Evolutionary conservation across 164 flowering plant genomes (phyloP), one percentile per base, ranked within the genome.

Genomic region (Dillenia suffruticosa): DNA sequence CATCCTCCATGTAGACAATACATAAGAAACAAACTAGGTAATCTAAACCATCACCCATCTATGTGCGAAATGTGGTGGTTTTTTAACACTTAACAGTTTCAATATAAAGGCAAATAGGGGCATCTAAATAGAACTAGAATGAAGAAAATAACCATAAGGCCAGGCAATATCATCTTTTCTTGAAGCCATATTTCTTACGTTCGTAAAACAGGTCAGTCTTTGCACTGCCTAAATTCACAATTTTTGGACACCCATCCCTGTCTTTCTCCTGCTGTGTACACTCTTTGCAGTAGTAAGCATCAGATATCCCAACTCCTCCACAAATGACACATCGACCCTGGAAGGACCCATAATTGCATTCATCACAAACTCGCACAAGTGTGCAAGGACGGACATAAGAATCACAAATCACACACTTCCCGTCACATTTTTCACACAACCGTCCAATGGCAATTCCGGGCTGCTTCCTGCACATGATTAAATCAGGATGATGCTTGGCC

Each of bases 401-500:
- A 57, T 85, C 90, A 58, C 87, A 82, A 16, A 82, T 79, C 14
- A 82, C 87, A 54, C 90, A 85, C 62, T 84, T 82, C 7, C 86
- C 87, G 66, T 80, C 87, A 71, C 82, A 77, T 54, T 82, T 84
- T 73, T 84, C 87, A 54, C 87, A 84, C 0, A 84, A 79, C 14
- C 87, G 72, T 46, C 89, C 87, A 63, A 82, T 84, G n/a, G 86
- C 86, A 44, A 84, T 84, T 44, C 89, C 85, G 15, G 89, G 89
- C 68, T 82, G 89, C 68, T 84, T 84, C 62, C 86, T 52, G 76
- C 89, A 82, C 89, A 82, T 80, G 10, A 84, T 82, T 73, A 84
- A 68, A 77, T 84, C 86, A 56, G 86, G 89, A 71, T 84, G 86
- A 77, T 84, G 89, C 78, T 82, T 84, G 16, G 89, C 89, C 89